A percentile compares a stretch with the other conserved stretches of the same genome.
phyloP scores from a whole-genome alignment of 2,329 filamentous ascomycete species.

The Penicillium sp. region DNA sequence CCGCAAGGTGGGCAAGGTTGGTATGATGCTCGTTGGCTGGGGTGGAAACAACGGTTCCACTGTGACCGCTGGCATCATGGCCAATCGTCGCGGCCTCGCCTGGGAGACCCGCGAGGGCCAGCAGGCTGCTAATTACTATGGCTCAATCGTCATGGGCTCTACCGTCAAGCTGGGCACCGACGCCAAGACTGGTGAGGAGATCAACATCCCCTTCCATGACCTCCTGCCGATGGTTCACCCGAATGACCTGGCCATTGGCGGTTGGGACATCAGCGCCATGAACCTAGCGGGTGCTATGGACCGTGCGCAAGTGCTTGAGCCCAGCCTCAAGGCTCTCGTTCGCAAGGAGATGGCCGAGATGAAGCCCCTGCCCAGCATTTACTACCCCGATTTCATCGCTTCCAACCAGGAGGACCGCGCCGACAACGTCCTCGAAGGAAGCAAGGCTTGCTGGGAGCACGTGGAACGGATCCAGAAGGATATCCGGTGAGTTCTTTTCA shows the following conservation, averaged over 20 bases:
- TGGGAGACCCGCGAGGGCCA: slow-evolving; percentile 94
- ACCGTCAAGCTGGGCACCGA: slow-evolving; percentile 96
- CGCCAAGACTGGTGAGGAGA: slow-evolving; percentile 74
- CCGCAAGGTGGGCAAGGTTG: slow-evolving; percentile 86
- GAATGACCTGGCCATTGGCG: slow-evolving; percentile 89
- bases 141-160: slow-evolving; percentile 93
- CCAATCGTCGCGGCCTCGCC: slow-evolving; percentile 78
- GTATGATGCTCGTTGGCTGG: slow-evolving; percentile 96
- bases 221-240: slow-evolving; percentile 96
- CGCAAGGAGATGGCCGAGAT: slow-evolving; percentile 89
- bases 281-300: slow-evolving; percentile 92
- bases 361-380: slow-evolving; percentile 88
- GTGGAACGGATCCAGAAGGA: slow-evolving; percentile 91
- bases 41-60: slow-evolving; percentile 98
- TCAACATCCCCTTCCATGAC: slow-evolving; percentile 95
- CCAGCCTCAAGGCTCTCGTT: slow-evolving; percentile 83
- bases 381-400: slow-evolving; percentile 99
- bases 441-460: slow-evolving; percentile 80
- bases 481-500: slow-evolving; percentile 70
- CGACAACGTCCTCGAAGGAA: slow-evolving; percentile 81
- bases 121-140: slow-evolving; percentile 92
- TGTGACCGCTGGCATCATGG: slow-evolving; percentile 93
- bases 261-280: slow-evolving; percentile 95
- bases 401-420: slow-evolving; percentile 96
- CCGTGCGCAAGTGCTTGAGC: slow-evolving; percentile 89